Evolutionary conservation across 2,329 filamentous ascomycete genomes (phyloP).

Genomic region (Alternaria hordeiaustralica): DNA sequence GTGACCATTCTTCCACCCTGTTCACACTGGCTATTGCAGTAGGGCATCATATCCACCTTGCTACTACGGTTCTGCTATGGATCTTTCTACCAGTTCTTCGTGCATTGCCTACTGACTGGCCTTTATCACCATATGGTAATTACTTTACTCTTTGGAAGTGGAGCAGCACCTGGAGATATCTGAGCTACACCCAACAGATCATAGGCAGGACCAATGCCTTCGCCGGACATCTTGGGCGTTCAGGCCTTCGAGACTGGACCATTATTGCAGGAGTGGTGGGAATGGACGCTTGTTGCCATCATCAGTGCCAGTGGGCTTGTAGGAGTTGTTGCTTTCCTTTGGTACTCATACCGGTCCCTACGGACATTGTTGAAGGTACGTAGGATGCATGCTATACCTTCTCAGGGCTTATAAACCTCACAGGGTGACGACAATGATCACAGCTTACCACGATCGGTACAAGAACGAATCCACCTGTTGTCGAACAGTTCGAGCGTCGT

Average conservation of each 20-base stretch:
- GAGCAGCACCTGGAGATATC: neutral
- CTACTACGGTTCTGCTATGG: neutral
- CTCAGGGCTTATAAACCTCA: conserved; percentile 12
- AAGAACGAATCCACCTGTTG: conserved; percentile 39
- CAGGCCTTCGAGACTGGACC: conserved; percentile 34
- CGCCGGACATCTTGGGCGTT: conserved; percentile 37
- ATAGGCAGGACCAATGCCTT: conserved; percentile 5
- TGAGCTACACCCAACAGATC: neutral
- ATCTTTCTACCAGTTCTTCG: neutral
- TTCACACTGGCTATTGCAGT: neutral
- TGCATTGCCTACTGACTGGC: neutral
- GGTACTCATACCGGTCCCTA: conserved; percentile 31
- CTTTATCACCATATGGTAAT: neutral
- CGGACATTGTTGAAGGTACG: conserved; percentile 24
- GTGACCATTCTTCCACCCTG: conserved; percentile 12
- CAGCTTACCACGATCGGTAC: conserved; percentile 34
- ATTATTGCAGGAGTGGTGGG: conserved; percentile 41
- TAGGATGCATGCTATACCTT: conserved; percentile 5
- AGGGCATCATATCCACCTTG: conserved; percentile 1
- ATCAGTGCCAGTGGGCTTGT: conserved; percentile 37
- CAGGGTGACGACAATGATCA: conserved; percentile 24
- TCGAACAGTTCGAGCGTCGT: conserved; percentile 27
- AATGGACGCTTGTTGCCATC: conserved; percentile 41
- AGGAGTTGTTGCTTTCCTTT: conserved; percentile 36
- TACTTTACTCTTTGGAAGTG: neutral